These are phyloP conservation scores for Pestalotiopsis sp. DNA, from an alignment of 2,329 filamentous ascomycete genomes.

Conservation along the genomic window DNA sequence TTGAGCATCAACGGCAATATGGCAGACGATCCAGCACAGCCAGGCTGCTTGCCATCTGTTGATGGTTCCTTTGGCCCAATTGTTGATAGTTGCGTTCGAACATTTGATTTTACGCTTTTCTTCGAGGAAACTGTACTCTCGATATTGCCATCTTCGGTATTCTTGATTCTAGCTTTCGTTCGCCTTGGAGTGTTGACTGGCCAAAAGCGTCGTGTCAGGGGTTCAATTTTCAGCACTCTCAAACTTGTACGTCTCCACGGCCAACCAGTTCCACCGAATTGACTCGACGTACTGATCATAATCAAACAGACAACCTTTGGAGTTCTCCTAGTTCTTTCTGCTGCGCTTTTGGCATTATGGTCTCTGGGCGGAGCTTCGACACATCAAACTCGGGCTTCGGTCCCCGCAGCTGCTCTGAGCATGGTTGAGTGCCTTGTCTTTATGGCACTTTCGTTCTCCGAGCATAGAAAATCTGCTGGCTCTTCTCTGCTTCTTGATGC, in stretches of 20 bases:
- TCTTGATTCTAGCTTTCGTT: slow-evolving; percentile 17
- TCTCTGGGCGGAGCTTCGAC: not conserved
- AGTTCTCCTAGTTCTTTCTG: not conserved
- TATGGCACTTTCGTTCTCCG: slow-evolving; percentile 17
- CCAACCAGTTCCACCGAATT: not conserved
- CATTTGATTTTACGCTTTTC: slow-evolving; percentile 27
- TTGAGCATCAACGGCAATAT: not conserved
- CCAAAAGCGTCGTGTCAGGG: not conserved
- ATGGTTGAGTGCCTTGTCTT: slow-evolving; percentile 15
- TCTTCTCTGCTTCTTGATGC: slow-evolving; percentile 18
- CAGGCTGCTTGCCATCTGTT: slow-evolving; percentile 1
- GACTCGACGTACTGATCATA: not conserved
- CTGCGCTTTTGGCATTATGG: slow-evolving; percentile 8
- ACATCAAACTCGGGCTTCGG: slow-evolving; percentile 12
- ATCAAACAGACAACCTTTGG: not conserved
- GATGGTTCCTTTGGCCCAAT: slow-evolving; percentile 11
- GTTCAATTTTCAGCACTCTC: not conserved
- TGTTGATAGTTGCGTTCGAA: slow-evolving; percentile 9
- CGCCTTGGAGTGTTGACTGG: slow-evolving; percentile 11
- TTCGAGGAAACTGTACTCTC: slow-evolving; percentile 28
- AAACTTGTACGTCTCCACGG: slow-evolving; percentile 7
- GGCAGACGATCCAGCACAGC: not conserved
- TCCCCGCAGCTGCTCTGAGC: slow-evolving; percentile 16
- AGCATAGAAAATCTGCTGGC: slow-evolving; percentile 18
- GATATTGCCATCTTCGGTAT: slow-evolving; percentile 22